These are phyloP conservation scores for Blumeriella jaapii DNA, from an alignment of 2,329 filamentous ascomycete species.

Conservation along the genomic window DNA sequence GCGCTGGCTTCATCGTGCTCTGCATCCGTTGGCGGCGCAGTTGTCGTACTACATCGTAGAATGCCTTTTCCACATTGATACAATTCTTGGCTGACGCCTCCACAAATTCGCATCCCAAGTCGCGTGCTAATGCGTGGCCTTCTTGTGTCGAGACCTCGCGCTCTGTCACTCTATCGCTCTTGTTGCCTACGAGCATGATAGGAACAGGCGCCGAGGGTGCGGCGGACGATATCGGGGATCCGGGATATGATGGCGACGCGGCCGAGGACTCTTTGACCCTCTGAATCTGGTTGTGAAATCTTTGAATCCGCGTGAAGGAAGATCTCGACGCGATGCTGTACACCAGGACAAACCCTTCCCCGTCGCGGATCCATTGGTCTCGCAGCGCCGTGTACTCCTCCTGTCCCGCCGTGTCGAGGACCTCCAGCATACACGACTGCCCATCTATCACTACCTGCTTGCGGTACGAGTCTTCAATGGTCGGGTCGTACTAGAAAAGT, in stretches of 20 bases:
- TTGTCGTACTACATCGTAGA: constrained; percentile 92
- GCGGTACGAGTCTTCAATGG: constrained; percentile 78
- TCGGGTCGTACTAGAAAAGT: constrained; percentile 55
- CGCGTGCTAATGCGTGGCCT: constrained; percentile 79
- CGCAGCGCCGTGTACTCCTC: constrained; percentile 96
- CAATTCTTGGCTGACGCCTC: constrained; percentile 97
- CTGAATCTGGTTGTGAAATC: constrained; percentile 94
- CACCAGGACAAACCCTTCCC: constrained; percentile 93
- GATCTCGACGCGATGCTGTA: constrained; percentile 97
- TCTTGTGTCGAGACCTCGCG: constrained; percentile 95
- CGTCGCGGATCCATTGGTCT: constrained; percentile 97
- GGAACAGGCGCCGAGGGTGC: constrained; percentile 53
- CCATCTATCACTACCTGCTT: constrained; percentile 89
- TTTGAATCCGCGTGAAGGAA: constrained; percentile 88
- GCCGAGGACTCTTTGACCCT: constrained; percentile 86
- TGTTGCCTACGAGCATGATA: constrained; percentile 98
- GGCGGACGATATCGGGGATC: constrained; percentile 54
- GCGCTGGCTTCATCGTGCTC: constrained; percentile 12
- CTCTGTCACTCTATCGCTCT: constrained; percentile 92
- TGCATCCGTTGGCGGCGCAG: constrained; percentile 68
- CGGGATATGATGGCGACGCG: constrained; percentile 64
- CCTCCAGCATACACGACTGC: constrained; percentile 94
- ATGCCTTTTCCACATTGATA: constrained; percentile 96
- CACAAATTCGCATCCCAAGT: constrained; percentile 91
- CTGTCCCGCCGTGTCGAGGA: constrained; percentile 92